Evolutionary conservation across 2,329 filamentous ascomycete species (phyloP).

Genomic region (Trichophyton equinum): DNA sequence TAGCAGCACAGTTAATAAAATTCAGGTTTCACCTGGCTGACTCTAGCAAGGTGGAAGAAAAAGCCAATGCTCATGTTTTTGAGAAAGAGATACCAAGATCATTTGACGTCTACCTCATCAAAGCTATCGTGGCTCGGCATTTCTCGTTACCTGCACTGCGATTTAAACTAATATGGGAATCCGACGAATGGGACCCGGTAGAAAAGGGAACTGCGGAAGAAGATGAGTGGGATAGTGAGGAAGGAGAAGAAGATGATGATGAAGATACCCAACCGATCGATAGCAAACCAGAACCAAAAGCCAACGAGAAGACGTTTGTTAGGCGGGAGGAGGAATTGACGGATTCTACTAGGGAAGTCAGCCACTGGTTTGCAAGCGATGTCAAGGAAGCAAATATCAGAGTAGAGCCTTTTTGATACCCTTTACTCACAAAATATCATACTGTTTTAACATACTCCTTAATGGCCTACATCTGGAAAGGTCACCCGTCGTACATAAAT

Average conservation of each 20-base stretch:
- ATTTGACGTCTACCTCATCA: constrained; percentile 68
- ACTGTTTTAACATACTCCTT: too few species aligned
- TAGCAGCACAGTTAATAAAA: constrained; percentile 63
- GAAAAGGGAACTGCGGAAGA: constrained; percentile 49
- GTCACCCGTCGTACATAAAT: neutral
- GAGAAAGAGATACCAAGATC: constrained; percentile 55
- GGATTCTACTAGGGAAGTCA: constrained; percentile 67
- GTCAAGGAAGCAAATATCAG: constrained; percentile 57
- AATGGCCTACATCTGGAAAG: neutral
- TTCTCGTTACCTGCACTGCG: constrained; percentile 53
- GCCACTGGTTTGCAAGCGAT: constrained; percentile 60
- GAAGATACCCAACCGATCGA: constrained; percentile 8
- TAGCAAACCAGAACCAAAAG: constrained; percentile 13
- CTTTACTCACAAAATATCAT: neutral
- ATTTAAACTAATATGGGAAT: constrained; percentile 69
- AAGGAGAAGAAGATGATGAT: constrained; percentile 39
- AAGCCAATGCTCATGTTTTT: constrained; percentile 8
- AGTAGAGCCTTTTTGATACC: constrained; percentile 41
- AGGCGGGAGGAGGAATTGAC: constrained; percentile 67
- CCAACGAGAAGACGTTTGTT: constrained; percentile 48
- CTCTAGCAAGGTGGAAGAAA: constrained; percentile 4
- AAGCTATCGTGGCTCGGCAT: constrained; percentile 61
- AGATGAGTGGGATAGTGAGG: constrained; percentile 38
- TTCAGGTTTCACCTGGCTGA: constrained; percentile 44
- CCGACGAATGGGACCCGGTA: constrained; percentile 77